Conservation (phyloP, 345 rosid species). For the Abelmoschus esculentus region DNA sequence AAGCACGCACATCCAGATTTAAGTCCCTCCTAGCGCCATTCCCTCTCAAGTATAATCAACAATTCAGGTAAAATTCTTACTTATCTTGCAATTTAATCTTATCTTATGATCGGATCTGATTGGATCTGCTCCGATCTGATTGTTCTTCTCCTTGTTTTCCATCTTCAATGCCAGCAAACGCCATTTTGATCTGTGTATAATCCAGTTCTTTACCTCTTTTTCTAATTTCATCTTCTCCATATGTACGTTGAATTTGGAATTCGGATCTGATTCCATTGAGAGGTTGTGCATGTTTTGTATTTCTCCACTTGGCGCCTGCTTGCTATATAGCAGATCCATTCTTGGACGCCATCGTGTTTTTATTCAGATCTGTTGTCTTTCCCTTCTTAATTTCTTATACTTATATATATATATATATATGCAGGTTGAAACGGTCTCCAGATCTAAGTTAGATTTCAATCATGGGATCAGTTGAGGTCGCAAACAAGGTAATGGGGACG, state of each 20-base stretch:
- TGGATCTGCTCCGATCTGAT: neutral
- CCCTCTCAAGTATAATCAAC: neutral
- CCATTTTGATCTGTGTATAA: neutral
- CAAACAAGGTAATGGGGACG: slow-evolving; percentile 31
- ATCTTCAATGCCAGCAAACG: no score
- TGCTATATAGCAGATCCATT: neutral
- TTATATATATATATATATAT: neutral
- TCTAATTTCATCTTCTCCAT: neutral
- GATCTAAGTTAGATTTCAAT: slow-evolving; percentile 9
- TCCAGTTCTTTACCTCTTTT: neutral
- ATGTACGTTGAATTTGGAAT: neutral
- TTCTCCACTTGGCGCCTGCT: neutral
- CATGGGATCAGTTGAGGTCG: slow-evolving; percentile 52
- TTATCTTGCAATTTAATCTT: neutral
- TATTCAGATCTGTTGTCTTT: neutral
- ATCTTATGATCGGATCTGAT: neutral
- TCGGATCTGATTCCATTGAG: neutral
- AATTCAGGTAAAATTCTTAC: neutral
- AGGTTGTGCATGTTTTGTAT: neutral
- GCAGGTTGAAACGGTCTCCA: slow-evolving; percentile 3
- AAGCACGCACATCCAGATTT: neutral
- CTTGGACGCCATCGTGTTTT: neutral
- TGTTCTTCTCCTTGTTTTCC: neutral
- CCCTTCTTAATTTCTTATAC: neutral
- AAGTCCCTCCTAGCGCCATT: neutral